A percentile compares a stretch with the other conserved stretches of the same genome.
These are phyloP conservation scores for Hymenoscyphus infarciens DNA, from an alignment of 2,329 filamentous ascomycete genomes.

Conservation along the genomic window DNA sequence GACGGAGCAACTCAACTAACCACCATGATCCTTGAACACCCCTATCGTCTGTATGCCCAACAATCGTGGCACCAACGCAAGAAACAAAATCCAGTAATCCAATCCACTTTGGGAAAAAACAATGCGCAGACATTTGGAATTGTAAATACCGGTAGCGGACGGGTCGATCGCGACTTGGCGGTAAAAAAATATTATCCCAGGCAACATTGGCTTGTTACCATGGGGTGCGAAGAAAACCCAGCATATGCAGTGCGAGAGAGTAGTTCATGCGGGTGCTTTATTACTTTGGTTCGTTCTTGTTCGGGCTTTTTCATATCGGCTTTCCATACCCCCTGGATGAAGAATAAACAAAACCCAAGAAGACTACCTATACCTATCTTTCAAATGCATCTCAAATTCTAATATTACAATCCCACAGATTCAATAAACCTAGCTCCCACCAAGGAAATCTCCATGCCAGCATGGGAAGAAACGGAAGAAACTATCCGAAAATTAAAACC, in stretches of 20 bases:
- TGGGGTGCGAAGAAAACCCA: neutral
- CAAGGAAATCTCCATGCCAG: neutral
- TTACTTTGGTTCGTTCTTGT: neutral
- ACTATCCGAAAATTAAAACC: neutral
- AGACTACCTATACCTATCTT: no score
- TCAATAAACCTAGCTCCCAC: neutral
- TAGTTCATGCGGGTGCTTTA: no score
- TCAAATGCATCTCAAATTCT: no score
- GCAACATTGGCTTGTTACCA: neutral
- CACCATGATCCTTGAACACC: neutral
- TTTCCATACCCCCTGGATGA: neutral
- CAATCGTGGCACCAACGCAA: neutral
- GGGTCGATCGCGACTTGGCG: neutral
- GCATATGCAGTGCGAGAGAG: neutral
- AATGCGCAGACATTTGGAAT: neutral
- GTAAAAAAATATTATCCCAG: neutral
- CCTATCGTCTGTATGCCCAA: neutral
- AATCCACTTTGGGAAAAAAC: neutral
- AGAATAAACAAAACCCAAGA: no score
- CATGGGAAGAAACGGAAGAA: neutral
- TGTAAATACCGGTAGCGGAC: constrained; percentile 1
- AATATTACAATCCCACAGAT: neutral
- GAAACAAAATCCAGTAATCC: neutral
- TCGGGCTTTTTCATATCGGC: neutral
- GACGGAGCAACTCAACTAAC: neutral